Evolutionary conservation across 352 stramenopile genomes (phyloP).

Genomic region (Salisapilia sapeloensis): DNA sequence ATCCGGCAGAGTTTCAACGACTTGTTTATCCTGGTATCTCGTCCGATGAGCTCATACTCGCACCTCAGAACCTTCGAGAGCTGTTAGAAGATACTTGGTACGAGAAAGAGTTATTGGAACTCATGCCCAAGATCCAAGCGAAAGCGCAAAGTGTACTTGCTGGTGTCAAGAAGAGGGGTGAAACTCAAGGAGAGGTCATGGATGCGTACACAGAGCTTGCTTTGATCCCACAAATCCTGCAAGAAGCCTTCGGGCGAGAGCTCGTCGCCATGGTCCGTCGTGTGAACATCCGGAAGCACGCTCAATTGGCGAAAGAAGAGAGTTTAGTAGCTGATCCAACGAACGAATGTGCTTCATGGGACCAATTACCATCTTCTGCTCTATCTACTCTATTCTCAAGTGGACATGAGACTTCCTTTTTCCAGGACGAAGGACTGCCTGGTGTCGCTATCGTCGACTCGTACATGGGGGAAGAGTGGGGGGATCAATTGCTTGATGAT

Average conservation of each 20-base stretch:
- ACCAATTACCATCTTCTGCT: slow-evolving; percentile 44
- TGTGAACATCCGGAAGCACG: slow-evolving; percentile 69
- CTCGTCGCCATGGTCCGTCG: slow-evolving; percentile 71
- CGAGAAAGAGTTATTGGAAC: slow-evolving; percentile 42
- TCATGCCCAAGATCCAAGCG: slow-evolving; percentile 70
- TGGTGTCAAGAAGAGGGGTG: slow-evolving; percentile 70
- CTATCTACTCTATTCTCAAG: too few species aligned
- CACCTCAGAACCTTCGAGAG: slow-evolving; percentile 51
- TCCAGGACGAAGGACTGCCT: slow-evolving; percentile 24
- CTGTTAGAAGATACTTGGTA: slow-evolving; percentile 70
- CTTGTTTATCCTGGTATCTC: slow-evolving; percentile 70
- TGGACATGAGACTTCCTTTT: too few species aligned
- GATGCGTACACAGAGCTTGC: slow-evolving; percentile 41
- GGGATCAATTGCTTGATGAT: slow-evolving; percentile 38
- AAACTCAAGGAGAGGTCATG: slow-evolving; percentile 61
- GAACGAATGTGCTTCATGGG: slow-evolving; percentile 36
- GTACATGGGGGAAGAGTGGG: slow-evolving; percentile 75
- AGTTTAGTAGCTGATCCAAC: slow-evolving; percentile 35
- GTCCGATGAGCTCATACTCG: slow-evolving; percentile 35
- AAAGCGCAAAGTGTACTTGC: slow-evolving; percentile 58
- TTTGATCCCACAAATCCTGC: slow-evolving; percentile 57
- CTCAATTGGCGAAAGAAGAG: slow-evolving; percentile 44
- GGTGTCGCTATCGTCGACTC: slow-evolving; percentile 40
- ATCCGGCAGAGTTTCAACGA: slow-evolving; percentile 47
- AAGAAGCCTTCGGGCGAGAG: slow-evolving; percentile 73